Evolutionary conservation across 495 filamentous ascomycete species (phyloP), one percentile per base, ranked within the genome.

Genomic region (Jackrogersella minutella): DNA sequence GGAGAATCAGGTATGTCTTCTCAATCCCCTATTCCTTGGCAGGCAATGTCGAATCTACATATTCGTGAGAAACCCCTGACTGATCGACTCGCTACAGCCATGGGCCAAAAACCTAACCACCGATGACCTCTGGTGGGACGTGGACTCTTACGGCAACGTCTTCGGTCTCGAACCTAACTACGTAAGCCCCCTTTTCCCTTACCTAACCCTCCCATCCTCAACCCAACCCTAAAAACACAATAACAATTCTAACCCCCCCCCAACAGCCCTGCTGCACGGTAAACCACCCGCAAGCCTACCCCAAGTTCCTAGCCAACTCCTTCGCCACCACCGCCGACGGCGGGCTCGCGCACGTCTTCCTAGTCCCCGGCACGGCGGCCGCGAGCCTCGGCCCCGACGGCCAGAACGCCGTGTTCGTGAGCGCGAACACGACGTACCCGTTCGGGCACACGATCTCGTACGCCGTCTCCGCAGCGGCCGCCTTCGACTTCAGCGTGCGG

Each of bases 271-370:
- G 87, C 76, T 88, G 87, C 70, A 87, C 86, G 2, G 86, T 89
- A 55, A 88, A 88, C 67, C 81, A 87, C 69, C 84, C 81, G 0
- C 85, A 88, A 69, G 86, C 82, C 0, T 83, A 81, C 59, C 86
- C 87, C 0, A 88, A 89, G 58, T 87, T 85, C 58, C 73, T 86
- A 33, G 62, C 72, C 37, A 55, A 68, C 59, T 64, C 66, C 51
- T 76, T 69, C 68, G 70, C 53, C 5, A 58, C 31, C 11, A 60
- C 74, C 7, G 70, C 70, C 11, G 64, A 72, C 17, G 69, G 67
- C 22, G 75, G 78, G 7, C 62, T 84, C 5, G 80, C 77, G 6
- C 81, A 83, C 65, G 69, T 69, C 2, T 66, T 84, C 21, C 76
- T 84, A 7, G 70, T 74, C 19, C 80, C 80, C 0, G 68, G 49